Conservation (phyloP, 345 rosid species). For the Citrus trifoliata region DNA sequence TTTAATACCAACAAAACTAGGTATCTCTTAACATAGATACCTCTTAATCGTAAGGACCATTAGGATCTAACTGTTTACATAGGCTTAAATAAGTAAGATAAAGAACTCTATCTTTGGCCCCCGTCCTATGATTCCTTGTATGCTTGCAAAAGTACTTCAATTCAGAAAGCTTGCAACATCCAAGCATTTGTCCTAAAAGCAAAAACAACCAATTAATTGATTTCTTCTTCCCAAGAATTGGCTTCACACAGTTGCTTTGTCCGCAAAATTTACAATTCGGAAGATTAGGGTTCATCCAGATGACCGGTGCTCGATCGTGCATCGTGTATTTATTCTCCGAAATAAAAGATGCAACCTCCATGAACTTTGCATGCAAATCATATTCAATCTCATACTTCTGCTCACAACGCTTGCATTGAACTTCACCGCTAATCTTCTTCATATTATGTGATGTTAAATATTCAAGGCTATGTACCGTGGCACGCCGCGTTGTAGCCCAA, state of each 20-base stretch:
- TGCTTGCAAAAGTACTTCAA: constrained; percentile 45
- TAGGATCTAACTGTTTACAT: constrained; percentile 31
- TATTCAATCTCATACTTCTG: constrained; percentile 17
- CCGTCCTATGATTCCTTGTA: constrained; percentile 37
- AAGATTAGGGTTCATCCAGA: constrained; percentile 33
- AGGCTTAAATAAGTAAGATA: constrained; percentile 35
- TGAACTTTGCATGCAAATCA: constrained; percentile 25
- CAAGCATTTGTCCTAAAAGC: constrained; percentile 35
- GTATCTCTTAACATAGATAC: background rate
- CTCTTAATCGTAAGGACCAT: constrained; percentile 6
- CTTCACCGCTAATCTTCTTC: constrained; percentile 18
- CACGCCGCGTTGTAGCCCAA: constrained; percentile 29
- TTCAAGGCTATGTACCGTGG: constrained; percentile 22
- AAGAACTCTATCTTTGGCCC: constrained; percentile 41
- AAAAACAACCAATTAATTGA: constrained; percentile 39
- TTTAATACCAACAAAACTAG: too few relatives aligned
- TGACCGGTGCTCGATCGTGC: constrained; percentile 33
- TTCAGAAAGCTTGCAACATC: constrained; percentile 32
- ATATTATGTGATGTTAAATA: constrained; percentile 16
- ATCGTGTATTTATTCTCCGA: constrained; percentile 14
- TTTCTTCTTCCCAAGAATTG: constrained; percentile 21
- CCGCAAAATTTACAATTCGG: constrained; percentile 22
- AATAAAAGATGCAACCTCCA: constrained; percentile 21
- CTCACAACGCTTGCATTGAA: constrained; percentile 31
- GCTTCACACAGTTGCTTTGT: constrained; percentile 17